phyloP scores from a whole-genome alignment of 495 filamentous ascomycete genomes.

The Podospora pseudopauciseta region DNA sequence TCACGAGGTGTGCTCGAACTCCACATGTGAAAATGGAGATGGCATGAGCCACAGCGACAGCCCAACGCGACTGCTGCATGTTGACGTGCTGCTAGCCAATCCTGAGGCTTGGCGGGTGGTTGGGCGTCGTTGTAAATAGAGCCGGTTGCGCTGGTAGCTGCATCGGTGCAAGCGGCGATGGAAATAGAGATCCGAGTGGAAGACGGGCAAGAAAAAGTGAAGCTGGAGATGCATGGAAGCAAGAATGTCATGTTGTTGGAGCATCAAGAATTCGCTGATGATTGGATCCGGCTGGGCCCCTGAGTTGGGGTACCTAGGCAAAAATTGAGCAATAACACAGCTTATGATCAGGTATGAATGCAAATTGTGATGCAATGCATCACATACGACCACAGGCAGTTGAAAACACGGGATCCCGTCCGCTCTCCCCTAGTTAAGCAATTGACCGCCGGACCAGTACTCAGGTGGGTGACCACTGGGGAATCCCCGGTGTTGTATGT shows the following conservation, averaged over 20 bases:
- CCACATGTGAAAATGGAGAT: neutral
- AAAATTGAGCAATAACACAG: no score
- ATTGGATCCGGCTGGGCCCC: no score
- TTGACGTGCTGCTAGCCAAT: neutral
- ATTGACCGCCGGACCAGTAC: slow-evolving; percentile 20
- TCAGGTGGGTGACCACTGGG: slow-evolving; percentile 4
- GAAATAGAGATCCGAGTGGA: no score
- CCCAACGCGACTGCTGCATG: neutral
- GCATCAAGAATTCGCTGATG: no score
- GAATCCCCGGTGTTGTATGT: neutral
- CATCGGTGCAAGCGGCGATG: no score
- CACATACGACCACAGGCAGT: slow-evolving; percentile 21
- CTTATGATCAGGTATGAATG: no score
- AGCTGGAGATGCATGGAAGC: no score
- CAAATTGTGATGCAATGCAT: no score
- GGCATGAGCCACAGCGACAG: neutral
- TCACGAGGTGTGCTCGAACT: neutral
- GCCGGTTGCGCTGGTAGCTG: neutral
- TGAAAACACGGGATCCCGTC: slow-evolving; percentile 48
- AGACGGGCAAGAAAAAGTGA: no score
- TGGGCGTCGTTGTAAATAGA: neutral
- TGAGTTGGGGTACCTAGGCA: no score
- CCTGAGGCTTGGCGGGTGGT: neutral
- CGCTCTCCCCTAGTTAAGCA: slow-evolving; percentile 46
- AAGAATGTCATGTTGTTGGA: no score